Evolutionary conservation across 306 rosid genomes (phyloP).

Genomic region (Pyrus communis): DNA sequence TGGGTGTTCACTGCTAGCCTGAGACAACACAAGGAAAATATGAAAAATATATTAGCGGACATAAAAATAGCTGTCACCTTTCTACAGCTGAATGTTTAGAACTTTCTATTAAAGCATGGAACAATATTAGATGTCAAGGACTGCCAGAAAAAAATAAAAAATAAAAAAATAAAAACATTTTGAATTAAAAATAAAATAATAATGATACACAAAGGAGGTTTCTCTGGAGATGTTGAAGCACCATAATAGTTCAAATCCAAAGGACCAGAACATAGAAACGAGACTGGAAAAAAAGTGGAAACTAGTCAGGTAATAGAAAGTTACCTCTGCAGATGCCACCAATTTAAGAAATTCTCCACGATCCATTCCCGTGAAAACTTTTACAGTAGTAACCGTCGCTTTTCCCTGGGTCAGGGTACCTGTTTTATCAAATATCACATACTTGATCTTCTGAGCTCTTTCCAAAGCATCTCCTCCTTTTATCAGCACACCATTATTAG

Average conservation of each 20-base stretch:
- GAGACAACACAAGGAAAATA: slow-evolving; percentile 1
- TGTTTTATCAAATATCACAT: slow-evolving; percentile 90
- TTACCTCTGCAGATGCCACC: slow-evolving; percentile 99
- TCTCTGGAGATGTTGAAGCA: neutral
- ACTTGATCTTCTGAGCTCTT: slow-evolving; percentile 84
- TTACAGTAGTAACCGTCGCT: slow-evolving; percentile 71
- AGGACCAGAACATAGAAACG: neutral
- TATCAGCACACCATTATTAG: slow-evolving; percentile 89
- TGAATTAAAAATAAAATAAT: neutral
- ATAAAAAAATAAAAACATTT: neutral
- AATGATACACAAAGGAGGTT: neutral
- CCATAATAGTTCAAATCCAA: neutral
- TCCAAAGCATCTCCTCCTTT: slow-evolving; percentile 98
- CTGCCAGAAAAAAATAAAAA: neutral
- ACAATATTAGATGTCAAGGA: neutral
- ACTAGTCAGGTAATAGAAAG: slow-evolving; percentile 14
- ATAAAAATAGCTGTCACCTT: neutral
- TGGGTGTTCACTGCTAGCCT: slow-evolving; percentile 99
- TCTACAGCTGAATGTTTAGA: neutral
- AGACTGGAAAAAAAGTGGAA: neutral
- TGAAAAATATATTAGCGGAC: neutral
- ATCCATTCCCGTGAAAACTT: slow-evolving; percentile 76
- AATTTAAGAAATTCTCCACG: slow-evolving; percentile 86
- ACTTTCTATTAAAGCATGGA: neutral
- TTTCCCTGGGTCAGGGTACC: slow-evolving; percentile 97